These are phyloP conservation scores for Prunus davidiana DNA, from an alignment of 306 rosid genomes.

Conservation along the genomic window DNA sequence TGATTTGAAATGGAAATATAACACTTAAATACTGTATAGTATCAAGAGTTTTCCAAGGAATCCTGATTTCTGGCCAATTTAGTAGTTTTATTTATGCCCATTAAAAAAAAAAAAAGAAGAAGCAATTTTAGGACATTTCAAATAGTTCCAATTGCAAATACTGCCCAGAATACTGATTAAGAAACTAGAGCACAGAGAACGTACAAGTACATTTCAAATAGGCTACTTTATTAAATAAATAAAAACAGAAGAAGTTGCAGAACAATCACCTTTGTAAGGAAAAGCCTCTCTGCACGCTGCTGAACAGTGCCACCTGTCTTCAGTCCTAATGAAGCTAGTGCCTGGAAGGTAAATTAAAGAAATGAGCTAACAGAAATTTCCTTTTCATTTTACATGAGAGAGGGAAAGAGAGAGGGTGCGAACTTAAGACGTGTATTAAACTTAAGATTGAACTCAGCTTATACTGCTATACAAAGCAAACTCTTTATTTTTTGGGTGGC, in stretches of 20 bases:
- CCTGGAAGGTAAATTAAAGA: constrained; percentile 41
- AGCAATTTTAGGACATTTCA: not conserved
- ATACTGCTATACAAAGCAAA: no score
- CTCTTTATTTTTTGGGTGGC: not conserved
- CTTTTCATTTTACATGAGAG: not conserved
- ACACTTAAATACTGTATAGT: not conserved
- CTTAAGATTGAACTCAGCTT: not conserved
- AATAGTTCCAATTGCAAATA: not conserved
- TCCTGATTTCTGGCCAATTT: constrained; percentile 1
- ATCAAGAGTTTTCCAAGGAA: not conserved
- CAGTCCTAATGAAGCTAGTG: constrained; percentile 73
- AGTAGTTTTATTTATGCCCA: constrained; percentile 4
- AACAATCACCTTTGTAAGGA: constrained; percentile 73
- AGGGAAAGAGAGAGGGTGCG: not conserved
- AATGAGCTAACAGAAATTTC: constrained; percentile 2
- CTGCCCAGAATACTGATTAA: not conserved
- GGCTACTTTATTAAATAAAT: not conserved
- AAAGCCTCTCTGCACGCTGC: constrained; percentile 98
- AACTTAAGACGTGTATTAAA: constrained; percentile 2
- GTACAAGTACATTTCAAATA: not conserved
- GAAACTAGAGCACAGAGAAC: not conserved
- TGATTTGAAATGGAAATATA: not conserved
- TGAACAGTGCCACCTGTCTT: constrained; percentile 89
- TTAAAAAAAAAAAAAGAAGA: not conserved
- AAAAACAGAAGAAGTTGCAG: not conserved